Percentiles rank a stretch among this genome's conserved stretches.
Evolutionary conservation across 306 rosid species (phyloP).

Genomic region (Dalbergia oliveri): DNA sequence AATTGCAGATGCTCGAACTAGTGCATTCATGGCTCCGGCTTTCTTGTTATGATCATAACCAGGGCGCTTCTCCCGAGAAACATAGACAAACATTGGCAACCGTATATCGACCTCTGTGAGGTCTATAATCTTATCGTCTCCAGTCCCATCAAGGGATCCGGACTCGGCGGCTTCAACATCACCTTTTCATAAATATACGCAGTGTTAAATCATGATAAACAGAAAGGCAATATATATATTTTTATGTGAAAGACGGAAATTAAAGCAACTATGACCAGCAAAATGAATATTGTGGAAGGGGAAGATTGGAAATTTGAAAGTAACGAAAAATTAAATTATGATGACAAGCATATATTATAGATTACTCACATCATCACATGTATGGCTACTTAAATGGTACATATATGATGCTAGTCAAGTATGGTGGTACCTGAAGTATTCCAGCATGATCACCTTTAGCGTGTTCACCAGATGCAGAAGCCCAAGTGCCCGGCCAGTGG

Average conservation of each 20-base stretch:
- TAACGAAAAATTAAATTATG: too few relatives aligned
- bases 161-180: conserved; percentile 62
- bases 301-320: too few relatives aligned
- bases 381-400: not conserved
- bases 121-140: conserved; percentile 57
- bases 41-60: conserved; percentile 69
- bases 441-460: conserved; percentile 61
- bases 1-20: conserved; percentile 62
- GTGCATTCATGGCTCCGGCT: conserved; percentile 70
- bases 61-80: conserved; percentile 64
- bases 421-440: conserved; percentile 57
- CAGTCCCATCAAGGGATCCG: conserved; percentile 54
- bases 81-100: conserved; percentile 60
- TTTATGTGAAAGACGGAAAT: too few relatives aligned
- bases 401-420: not conserved
- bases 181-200: conserved; percentile 33
- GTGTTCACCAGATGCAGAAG: conserved; percentile 49
- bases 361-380: too few relatives aligned
- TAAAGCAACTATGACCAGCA: too few relatives aligned
- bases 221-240: too few relatives aligned
- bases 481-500: conserved; percentile 71
- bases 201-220: not conserved
- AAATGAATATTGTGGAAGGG: too few relatives aligned
- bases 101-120: conserved; percentile 54
- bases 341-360: not conserved